Percentiles rank a stretch among this genome's conserved stretches.
Conservation (phyloP, 176 grass and related monocot genomes). For the Coix lacrymajobi region DNA sequence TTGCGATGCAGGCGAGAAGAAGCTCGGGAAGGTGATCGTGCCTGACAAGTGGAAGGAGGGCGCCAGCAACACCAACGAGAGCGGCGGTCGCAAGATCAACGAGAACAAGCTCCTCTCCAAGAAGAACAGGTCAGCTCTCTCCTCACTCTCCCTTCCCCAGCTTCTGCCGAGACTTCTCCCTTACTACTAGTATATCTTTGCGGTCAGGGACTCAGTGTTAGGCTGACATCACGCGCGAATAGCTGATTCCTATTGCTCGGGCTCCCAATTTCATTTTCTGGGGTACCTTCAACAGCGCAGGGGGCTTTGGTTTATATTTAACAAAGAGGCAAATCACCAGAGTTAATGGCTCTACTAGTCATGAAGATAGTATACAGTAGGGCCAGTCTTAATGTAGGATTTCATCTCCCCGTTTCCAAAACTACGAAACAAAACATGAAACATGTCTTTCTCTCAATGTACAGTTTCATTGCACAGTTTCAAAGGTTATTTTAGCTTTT, state of each 20-base stretch:
- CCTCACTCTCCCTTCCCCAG: background rate
- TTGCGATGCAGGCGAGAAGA: slow-evolving; percentile 82
- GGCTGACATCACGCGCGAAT: background rate
- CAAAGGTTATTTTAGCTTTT: too few species aligned
- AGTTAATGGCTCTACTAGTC: background rate
- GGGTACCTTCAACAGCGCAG: background rate
- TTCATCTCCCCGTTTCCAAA: too few species aligned
- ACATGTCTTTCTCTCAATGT: too few species aligned
- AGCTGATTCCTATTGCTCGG: background rate
- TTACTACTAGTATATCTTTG: background rate
- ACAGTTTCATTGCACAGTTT: too few species aligned
- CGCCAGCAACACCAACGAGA: slow-evolving; percentile 88
- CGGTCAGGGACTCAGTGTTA: background rate
- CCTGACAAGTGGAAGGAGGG: slow-evolving; percentile 99
- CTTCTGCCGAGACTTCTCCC: background rate
- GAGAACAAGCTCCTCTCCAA: slow-evolving; percentile 99
- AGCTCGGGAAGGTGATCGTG: slow-evolving; percentile 96
- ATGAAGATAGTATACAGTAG: background rate
- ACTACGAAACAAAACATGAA: too few species aligned
- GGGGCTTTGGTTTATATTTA: background rate
- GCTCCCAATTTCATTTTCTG: background rate
- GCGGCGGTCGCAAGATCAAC: slow-evolving; percentile 96
- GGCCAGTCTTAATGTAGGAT: too few species aligned
- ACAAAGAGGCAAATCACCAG: background rate
- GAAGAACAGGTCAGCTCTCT: slow-evolving; percentile 67